phyloP scores from a whole-genome alignment of 352 stramenopile species.

The Globisporangium ultimum region DNA sequence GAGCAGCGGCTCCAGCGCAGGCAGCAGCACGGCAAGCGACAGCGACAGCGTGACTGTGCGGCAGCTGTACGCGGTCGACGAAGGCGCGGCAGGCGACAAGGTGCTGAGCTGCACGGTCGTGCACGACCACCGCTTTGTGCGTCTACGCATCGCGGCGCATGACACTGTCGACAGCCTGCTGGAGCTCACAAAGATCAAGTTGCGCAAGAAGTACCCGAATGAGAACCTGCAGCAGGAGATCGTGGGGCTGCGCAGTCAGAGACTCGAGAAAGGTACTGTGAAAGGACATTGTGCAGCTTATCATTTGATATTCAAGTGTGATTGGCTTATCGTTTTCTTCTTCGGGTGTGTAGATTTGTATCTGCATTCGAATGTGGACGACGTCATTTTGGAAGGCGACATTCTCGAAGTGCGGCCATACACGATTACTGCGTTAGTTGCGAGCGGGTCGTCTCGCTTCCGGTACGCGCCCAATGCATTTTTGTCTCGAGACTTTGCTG shows the following conservation, averaged over 20 bases:
- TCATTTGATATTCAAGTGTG: background rate
- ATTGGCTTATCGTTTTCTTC: background rate
- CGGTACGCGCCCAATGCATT: background rate
- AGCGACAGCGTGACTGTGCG: background rate
- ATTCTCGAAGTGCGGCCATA: slow-evolving; percentile 20
- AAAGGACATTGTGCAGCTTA: background rate
- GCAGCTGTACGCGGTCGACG: background rate
- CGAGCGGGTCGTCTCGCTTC: background rate
- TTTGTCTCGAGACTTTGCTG: background rate
- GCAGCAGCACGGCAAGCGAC: background rate
- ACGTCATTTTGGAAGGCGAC: slow-evolving; percentile 14
- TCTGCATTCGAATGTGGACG: background rate
- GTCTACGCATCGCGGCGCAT: slow-evolving; percentile 1
- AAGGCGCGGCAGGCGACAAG: background rate
- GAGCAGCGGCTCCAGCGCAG: background rate
- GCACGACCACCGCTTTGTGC: slow-evolving; percentile 3
- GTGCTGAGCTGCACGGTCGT: slow-evolving; percentile 7
- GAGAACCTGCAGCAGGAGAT: background rate
- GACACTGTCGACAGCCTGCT: slow-evolving; percentile 5
- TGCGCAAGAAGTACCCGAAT: slow-evolving; percentile 8
- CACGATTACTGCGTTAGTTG: slow-evolving; percentile 10
- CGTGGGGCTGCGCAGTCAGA: slow-evolving; percentile 4
- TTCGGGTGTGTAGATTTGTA: slow-evolving; percentile 1
- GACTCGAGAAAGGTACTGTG: slow-evolving; percentile 3
- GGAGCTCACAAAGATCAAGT: slow-evolving; percentile 9